phyloP scores from a whole-genome alignment of 164 flowering plant genomes.

The Berberis vulgaris region DNA sequence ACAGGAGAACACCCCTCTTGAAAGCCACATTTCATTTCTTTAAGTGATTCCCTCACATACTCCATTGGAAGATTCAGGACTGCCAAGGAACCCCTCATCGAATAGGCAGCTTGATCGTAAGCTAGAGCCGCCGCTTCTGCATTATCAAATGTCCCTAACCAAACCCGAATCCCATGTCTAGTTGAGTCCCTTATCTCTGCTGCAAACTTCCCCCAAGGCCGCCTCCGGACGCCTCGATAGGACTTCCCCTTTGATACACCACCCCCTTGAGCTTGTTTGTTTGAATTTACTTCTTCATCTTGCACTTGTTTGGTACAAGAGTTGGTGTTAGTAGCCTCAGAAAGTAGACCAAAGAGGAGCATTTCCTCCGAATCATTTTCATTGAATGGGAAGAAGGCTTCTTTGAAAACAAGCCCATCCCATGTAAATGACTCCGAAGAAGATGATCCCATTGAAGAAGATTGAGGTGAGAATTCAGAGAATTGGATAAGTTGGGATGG shows the following conservation, averaged over 20 bases:
- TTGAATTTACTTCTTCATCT: constrained; percentile 18
- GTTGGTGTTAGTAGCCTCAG: constrained; percentile 14
- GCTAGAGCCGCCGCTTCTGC: constrained; percentile 72
- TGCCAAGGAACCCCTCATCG: constrained; percentile 47
- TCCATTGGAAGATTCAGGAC: constrained; percentile 52
- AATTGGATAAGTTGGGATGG: constrained; percentile 9
- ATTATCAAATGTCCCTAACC: constrained; percentile 74
- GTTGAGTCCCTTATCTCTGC: constrained; percentile 78
- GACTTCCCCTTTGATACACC: constrained; percentile 11
- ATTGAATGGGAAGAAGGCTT: constrained; percentile 39
- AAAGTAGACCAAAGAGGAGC: constrained; percentile 35
- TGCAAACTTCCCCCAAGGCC: constrained; percentile 67
- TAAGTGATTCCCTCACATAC: constrained; percentile 38
- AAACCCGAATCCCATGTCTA: constrained; percentile 54
- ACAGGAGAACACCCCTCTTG: constrained; percentile 52
- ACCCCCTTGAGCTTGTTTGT: not conserved
- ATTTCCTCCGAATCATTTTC: constrained; percentile 57
- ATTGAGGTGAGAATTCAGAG: constrained; percentile 15
- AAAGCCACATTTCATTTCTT: constrained; percentile 21
- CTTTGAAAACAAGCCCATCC: constrained; percentile 1
- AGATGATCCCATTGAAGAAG: constrained; percentile 21
- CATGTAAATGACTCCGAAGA: constrained; percentile 10
- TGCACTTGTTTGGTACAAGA: not conserved
- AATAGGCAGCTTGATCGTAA: constrained; percentile 62
- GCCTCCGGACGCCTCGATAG: constrained; percentile 37